Conservation (phyloP, 495 filamentous ascomycete genomes). For the Talaromyces trachyspermus region DNA sequence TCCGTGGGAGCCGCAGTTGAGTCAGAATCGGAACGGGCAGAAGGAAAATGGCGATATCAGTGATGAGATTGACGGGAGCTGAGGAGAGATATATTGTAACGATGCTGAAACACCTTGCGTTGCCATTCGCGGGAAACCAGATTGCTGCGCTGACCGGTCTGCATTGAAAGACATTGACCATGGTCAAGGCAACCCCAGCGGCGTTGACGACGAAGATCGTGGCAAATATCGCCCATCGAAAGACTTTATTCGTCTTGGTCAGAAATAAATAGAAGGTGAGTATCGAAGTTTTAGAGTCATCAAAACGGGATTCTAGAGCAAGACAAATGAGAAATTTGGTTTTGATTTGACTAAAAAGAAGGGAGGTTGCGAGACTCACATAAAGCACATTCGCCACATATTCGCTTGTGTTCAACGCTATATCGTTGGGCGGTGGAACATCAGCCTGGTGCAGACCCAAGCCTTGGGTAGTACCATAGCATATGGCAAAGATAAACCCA, state of each 20-base stretch:
- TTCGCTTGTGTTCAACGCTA: slow-evolving; percentile 55
- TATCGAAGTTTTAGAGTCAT: slow-evolving; percentile 79
- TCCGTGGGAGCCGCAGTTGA: slow-evolving; percentile 69
- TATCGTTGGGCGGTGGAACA: slow-evolving; percentile 40
- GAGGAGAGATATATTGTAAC: slow-evolving; percentile 78
- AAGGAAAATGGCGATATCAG: slow-evolving; percentile 74
- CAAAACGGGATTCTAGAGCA: slow-evolving; percentile 73
- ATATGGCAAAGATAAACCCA: slow-evolving; percentile 69
- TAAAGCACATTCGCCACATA: slow-evolving; percentile 83
- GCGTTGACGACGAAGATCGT: slow-evolving; percentile 68
- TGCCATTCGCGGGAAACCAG: slow-evolving; percentile 29
- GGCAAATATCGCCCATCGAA: slow-evolving; percentile 61
- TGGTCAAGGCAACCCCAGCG: slow-evolving; percentile 69
- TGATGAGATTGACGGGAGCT: slow-evolving; percentile 75
- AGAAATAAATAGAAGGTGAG: slow-evolving; percentile 80
- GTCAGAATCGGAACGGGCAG: slow-evolving; percentile 86
- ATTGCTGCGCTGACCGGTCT: slow-evolving; percentile 61
- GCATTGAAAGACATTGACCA: slow-evolving; percentile 88
- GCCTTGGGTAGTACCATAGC: slow-evolving; percentile 60
- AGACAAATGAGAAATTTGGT: slow-evolving; percentile 2
- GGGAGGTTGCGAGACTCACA: too few relatives aligned
- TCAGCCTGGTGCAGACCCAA: slow-evolving; percentile 69
- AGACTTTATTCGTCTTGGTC: slow-evolving; percentile 64
- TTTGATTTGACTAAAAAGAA: neutral
- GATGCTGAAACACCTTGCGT: slow-evolving; percentile 60